Conservation (phyloP, 108 stramenopile genomes). For the Skeletonema potamos region DNA sequence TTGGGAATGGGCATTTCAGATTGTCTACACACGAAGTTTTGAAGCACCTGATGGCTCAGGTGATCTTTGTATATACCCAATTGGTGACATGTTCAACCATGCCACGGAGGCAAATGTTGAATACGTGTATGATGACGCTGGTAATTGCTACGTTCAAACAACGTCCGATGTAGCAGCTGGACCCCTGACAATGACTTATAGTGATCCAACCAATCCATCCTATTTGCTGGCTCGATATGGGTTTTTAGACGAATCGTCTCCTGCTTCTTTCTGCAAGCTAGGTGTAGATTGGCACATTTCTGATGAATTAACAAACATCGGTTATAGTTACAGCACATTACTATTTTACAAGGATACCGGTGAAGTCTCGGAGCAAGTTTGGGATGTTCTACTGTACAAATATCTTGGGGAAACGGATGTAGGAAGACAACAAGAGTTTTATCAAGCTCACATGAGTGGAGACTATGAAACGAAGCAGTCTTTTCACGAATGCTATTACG, state of each 20-base stretch:
- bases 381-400: slow-evolving; percentile 56
- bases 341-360: slow-evolving; percentile 59
- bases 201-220: slow-evolving; percentile 39
- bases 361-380: slow-evolving; percentile 52
- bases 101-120: slow-evolving; percentile 23
- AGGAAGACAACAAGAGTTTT: slow-evolving; percentile 32
- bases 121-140: slow-evolving; percentile 29
- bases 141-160: slow-evolving; percentile 46
- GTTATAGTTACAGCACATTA: slow-evolving; percentile 37
- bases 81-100: slow-evolving; percentile 47
- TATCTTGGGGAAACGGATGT: slow-evolving; percentile 29
- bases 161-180: slow-evolving; percentile 28
- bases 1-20: slow-evolving; percentile 40
- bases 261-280: slow-evolving; percentile 59
- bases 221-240: slow-evolving; percentile 38
- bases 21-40: slow-evolving; percentile 47
- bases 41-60: slow-evolving; percentile 37
- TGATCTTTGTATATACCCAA: slow-evolving; percentile 4
- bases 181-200: slow-evolving; percentile 34
- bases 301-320: slow-evolving; percentile 44
- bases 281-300: slow-evolving; percentile 19
- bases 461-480: slow-evolving; percentile 50
- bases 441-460: slow-evolving; percentile 50
- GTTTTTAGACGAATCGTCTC: slow-evolving; percentile 42
- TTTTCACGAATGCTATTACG: slow-evolving; percentile 52